These are phyloP conservation scores for Apocynum venetum DNA, from an alignment of 257 asterid genomes.

Conservation along the genomic window DNA sequence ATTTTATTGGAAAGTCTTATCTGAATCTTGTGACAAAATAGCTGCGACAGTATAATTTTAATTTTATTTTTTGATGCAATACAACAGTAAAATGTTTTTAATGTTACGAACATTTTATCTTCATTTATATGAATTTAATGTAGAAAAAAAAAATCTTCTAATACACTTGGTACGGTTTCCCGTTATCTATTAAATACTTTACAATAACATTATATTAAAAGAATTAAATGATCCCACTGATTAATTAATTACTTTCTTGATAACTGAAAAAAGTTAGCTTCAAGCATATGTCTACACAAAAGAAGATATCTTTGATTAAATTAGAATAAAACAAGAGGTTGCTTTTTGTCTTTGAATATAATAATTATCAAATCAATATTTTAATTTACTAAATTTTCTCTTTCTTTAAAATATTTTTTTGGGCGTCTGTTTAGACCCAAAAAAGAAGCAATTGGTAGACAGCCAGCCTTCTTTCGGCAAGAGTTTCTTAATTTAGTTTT, in stretches of 20 bases:
- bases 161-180: too few relatives aligned
- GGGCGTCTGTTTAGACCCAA: slow-evolving; percentile 12
- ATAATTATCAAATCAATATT: slow-evolving; percentile 9
- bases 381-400: background rate
- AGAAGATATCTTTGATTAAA: background rate
- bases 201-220: too few relatives aligned
- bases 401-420: background rate
- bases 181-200: too few relatives aligned
- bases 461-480: slow-evolving; percentile 31
- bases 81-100: too few relatives aligned
- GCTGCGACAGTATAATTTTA: too few relatives aligned
- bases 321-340: slow-evolving; percentile 16
- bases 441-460: slow-evolving; percentile 11
- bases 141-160: too few relatives aligned
- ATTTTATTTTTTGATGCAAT: too few relatives aligned
- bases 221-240: background rate
- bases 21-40: too few relatives aligned
- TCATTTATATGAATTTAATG: too few relatives aligned
- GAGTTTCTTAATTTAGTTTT: slow-evolving; percentile 8
- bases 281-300: background rate
- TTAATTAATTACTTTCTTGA: slow-evolving; percentile 7
- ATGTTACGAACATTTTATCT: too few relatives aligned
- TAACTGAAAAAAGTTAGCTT: background rate
- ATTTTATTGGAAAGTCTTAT: too few relatives aligned
- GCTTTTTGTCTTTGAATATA: slow-evolving; percentile 21